Evolutionary conservation across 495 filamentous ascomycete genomes (phyloP).

Genomic region (Neurospora tetraspora): DNA sequence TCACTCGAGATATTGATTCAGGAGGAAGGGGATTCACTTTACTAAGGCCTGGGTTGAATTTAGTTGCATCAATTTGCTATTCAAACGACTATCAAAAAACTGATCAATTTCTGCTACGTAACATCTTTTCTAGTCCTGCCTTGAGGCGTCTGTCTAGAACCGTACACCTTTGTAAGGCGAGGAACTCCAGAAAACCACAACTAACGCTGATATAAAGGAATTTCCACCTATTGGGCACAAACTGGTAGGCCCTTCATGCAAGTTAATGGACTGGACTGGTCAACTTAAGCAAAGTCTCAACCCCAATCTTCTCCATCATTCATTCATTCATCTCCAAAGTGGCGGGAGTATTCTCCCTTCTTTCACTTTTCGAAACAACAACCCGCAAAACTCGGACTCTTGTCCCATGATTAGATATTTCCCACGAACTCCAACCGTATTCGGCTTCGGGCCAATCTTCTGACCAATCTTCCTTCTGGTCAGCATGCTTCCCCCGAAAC

Average conservation of each 20-base stretch:
- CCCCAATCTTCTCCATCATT: too few relatives aligned
- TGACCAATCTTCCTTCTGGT: background rate
- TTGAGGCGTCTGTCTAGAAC: background rate
- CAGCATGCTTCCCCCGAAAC: background rate
- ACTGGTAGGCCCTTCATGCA: background rate
- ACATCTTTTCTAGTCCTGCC: background rate
- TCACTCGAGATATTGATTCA: too few relatives aligned
- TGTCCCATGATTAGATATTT: background rate
- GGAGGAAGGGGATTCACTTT: too few relatives aligned
- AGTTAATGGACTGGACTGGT: too few relatives aligned
- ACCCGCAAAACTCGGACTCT: background rate
- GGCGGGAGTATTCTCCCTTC: background rate
- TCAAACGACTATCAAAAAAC: background rate
- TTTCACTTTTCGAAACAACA: background rate
- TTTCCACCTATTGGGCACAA: background rate
- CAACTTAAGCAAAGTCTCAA: too few relatives aligned
- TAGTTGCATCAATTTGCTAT: too few relatives aligned
- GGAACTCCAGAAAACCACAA: background rate
- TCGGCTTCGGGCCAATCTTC: background rate
- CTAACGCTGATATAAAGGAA: background rate
- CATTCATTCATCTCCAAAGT: too few relatives aligned
- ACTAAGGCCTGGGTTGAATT: too few relatives aligned
- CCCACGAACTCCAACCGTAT: background rate
- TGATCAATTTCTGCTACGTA: background rate
- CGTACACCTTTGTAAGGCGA: background rate